phyloP scores from a whole-genome alignment of 2,329 filamentous ascomycete genomes.

The Sphaceloma murrayae region DNA sequence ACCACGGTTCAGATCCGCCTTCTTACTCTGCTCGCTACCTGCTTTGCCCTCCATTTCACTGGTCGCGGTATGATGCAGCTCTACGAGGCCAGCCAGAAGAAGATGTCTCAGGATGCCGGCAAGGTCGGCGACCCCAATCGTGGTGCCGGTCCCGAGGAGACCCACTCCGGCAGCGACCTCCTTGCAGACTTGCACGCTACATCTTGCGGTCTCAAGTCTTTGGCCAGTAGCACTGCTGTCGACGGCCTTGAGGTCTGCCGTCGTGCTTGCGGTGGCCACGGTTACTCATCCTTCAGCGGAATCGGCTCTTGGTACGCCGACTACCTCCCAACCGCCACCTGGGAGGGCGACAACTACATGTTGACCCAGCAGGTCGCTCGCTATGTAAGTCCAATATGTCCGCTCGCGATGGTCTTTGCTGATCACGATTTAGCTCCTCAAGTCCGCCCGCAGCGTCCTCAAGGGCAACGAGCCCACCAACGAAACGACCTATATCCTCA shows the following conservation, averaged over 20 bases:
- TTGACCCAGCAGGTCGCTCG: slow-evolving; percentile 68
- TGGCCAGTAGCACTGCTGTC: slow-evolving; percentile 60
- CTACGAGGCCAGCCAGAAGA: slow-evolving; percentile 63
- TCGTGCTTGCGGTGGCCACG: slow-evolving; percentile 67
- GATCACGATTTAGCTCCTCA: slow-evolving; percentile 47
- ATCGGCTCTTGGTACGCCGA: slow-evolving; percentile 67
- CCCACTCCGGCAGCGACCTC: slow-evolving; percentile 54
- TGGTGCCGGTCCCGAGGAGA: slow-evolving; percentile 58
- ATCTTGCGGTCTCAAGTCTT: slow-evolving; percentile 65
- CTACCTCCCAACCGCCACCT: slow-evolving; percentile 61
- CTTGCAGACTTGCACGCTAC: slow-evolving; percentile 68
- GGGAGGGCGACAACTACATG: slow-evolving; percentile 79
- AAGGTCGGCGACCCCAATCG: slow-evolving; percentile 39
- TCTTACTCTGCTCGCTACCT: slow-evolving; percentile 61
- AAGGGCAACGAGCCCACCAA: slow-evolving; percentile 54
- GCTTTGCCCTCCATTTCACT: slow-evolving; percentile 71
- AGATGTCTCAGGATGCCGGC: slow-evolving; percentile 44
- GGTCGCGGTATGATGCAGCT: slow-evolving; percentile 66
- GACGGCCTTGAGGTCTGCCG: slow-evolving; percentile 68
- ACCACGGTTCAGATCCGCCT: slow-evolving; percentile 70
- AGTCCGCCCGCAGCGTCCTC: slow-evolving; percentile 63
- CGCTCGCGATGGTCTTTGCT: not conserved
- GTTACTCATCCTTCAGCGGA: slow-evolving; percentile 66
- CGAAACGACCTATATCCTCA: slow-evolving; percentile 59
- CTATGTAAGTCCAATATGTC: slow-evolving; percentile 41